phyloP scores from a whole-genome alignment of 192 early-diverging fungal genomes.

The Backusella tarrabulga region DNA sequence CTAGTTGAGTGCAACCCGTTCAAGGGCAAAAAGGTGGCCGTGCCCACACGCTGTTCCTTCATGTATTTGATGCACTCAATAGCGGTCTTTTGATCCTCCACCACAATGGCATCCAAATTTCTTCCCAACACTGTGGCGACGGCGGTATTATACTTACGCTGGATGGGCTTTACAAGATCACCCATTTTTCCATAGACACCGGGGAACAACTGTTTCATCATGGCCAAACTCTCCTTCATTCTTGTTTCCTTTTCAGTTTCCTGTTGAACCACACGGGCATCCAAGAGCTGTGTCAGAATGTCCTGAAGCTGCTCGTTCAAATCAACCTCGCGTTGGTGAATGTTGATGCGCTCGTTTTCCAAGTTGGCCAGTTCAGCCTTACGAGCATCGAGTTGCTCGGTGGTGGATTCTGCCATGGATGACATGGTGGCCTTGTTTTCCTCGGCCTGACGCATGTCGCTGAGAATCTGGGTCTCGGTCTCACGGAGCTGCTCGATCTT shows the following conservation, averaged over 20 bases:
- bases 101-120: constrained; percentile 93
- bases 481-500: constrained; percentile 46
- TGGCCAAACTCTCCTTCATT: constrained; percentile 74
- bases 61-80: constrained; percentile 96
- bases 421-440: constrained; percentile 31
- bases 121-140: constrained; percentile 86
- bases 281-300: constrained; percentile 71
- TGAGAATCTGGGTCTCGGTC: constrained; percentile 45
- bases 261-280: constrained; percentile 79
- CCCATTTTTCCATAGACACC: constrained; percentile 85
- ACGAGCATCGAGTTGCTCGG: constrained; percentile 11
- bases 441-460: constrained; percentile 41
- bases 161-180: constrained; percentile 91
- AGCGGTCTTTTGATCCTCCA: constrained; percentile 88
- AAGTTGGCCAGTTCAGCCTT: constrained; percentile 57
- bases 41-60: constrained; percentile 87
- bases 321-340: constrained; percentile 59
- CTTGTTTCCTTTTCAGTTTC: constrained; percentile 80
- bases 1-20: constrained; percentile 74
- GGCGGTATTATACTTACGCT: constrained; percentile 87
- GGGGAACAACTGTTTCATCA: constrained; percentile 82
- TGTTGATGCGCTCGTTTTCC: constrained; percentile 58
- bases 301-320: constrained; percentile 85
- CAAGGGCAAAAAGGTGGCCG: constrained; percentile 93
- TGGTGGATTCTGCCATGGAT: not conserved